phyloP scores from a whole-genome alignment of 2,329 filamentous ascomycete genomes.

The Diaporthe destruens region DNA sequence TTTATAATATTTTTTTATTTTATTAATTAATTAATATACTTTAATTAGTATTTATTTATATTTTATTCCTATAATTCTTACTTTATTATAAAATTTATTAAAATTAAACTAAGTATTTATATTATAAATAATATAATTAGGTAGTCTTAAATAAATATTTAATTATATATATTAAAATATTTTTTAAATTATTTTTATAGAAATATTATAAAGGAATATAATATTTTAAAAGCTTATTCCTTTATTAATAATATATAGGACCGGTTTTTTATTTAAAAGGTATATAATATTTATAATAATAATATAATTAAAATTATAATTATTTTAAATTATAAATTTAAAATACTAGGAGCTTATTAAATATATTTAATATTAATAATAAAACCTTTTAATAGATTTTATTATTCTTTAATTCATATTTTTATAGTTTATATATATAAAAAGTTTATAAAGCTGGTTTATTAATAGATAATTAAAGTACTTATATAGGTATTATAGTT shows the following conservation, averaged over 20 bases:
- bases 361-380: too few species aligned
- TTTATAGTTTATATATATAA: too few species aligned
- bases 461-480: background rate
- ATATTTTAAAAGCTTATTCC: too few species aligned
- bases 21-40: background rate
- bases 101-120: background rate
- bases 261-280: too few species aligned
- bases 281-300: background rate
- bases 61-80: background rate
- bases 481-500: background rate
- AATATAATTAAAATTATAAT: too few species aligned
- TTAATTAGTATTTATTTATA: background rate
- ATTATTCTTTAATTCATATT: too few species aligned
- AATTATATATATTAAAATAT: background rate
- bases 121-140: conserved; percentile 11
- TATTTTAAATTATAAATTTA: too few species aligned
- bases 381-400: too few species aligned
- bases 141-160: background rate
- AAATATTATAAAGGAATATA: background rate
- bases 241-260: too few species aligned
- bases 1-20: background rate
- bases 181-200: background rate
- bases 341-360: too few species aligned
- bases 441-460: background rate
- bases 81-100: background rate